These are phyloP conservation scores for Flueggea neowawraea DNA, from an alignment of 441 rosid species.

Conservation along the genomic window DNA sequence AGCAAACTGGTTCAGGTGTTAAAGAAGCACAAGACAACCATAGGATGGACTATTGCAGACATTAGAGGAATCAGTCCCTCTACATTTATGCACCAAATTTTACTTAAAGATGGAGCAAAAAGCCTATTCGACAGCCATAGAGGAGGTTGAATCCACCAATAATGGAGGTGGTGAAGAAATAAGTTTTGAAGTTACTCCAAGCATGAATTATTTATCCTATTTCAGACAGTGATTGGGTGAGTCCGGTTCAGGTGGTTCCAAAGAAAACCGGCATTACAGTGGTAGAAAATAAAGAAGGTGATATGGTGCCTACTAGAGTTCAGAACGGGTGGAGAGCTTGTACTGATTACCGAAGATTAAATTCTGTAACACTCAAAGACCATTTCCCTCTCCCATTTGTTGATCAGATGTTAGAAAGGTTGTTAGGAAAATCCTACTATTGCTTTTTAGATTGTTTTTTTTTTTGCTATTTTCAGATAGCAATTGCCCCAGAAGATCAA, in stretches of 20 bases:
- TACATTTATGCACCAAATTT: too few relatives aligned
- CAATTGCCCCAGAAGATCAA: not conserved
- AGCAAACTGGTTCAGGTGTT: too few relatives aligned
- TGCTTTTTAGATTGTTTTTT: not conserved
- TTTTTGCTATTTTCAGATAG: not conserved
- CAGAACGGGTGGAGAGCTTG: not conserved
- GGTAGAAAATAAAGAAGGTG: not conserved
- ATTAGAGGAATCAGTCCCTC: too few relatives aligned
- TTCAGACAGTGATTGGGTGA: slow-evolving; percentile 1
- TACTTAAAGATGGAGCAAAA: not conserved
- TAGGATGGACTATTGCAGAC: too few relatives aligned
- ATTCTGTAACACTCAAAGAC: not conserved
- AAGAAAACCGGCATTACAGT: not conserved
- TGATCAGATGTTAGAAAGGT: not conserved
- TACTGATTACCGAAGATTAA: not conserved
- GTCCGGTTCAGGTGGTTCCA: slow-evolving; percentile 1
- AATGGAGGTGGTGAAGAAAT: not conserved
- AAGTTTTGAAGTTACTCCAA: not conserved
- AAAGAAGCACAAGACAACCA: too few relatives aligned
- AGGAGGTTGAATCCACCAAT: not conserved
- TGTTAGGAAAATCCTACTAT: not conserved
- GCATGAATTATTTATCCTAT: not conserved
- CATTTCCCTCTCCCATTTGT: not conserved
- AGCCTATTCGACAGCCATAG: not conserved
- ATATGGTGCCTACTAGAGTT: not conserved